A percentile compares a stretch with the other conserved stretches of the same genome.
phyloP scores from a whole-genome alignment of 495 filamentous ascomycete genomes.

The Endocarpon pusillum region DNA sequence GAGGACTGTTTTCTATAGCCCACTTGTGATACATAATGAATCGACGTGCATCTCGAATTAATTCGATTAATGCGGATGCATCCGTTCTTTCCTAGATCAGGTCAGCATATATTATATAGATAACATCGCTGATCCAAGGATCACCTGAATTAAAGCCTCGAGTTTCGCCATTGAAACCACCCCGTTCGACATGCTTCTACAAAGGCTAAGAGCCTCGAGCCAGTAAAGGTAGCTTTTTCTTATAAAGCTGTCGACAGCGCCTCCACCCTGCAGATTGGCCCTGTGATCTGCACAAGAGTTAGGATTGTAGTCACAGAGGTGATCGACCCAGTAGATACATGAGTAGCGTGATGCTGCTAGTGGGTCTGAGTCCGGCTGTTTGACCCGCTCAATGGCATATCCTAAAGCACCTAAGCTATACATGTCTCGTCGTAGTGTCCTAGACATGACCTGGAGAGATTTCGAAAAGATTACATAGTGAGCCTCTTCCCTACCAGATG shows the following conservation, averaged over 20 bases:
- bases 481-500: conserved; percentile 6
- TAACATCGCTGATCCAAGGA: neutral
- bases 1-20: conserved; percentile 15
- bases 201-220: conserved; percentile 21
- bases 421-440: conserved; percentile 14
- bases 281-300: neutral
- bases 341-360: conserved; percentile 16
- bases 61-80: conserved; percentile 3
- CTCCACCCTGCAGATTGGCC: conserved; percentile 4
- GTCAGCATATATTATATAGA: neutral
- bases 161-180: conserved; percentile 9
- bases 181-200: conserved; percentile 12
- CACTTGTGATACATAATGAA: conserved; percentile 14
- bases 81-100: conserved; percentile 4
- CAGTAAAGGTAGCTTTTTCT: conserved; percentile 17
- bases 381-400: conserved; percentile 8
- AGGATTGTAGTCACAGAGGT: conserved; percentile 7
- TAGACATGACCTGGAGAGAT: conserved; percentile 14
- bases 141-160: conserved; percentile 5
- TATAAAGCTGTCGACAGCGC: conserved; percentile 10
- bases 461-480: conserved; percentile 12
- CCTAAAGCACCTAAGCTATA: conserved; percentile 9
- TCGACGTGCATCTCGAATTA: conserved; percentile 14
- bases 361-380: conserved; percentile 13
- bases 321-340: conserved; percentile 22